Conservation (phyloP, 257 asterid species). For the Rehmannia glutinosa region DNA sequence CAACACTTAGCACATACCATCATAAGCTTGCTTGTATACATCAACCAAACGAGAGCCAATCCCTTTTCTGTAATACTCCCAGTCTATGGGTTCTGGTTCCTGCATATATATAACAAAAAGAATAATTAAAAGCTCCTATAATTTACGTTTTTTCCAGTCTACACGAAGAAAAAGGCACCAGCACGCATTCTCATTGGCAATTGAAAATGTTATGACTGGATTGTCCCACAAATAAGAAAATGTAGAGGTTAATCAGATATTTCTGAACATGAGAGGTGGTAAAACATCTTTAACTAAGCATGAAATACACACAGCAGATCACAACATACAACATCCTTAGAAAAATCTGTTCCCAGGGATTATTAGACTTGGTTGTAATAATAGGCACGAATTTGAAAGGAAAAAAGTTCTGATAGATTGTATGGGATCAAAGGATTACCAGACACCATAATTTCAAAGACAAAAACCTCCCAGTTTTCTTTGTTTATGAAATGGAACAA, state of each 20-base stretch:
- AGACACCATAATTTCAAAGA: not conserved
- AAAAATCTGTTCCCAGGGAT: not conserved
- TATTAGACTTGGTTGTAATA: not conserved
- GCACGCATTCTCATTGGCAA: not conserved
- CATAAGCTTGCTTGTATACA: constrained; percentile 90
- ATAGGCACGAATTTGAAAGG: not conserved
- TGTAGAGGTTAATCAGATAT: not conserved
- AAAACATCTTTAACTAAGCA: not conserved
- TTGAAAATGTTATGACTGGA: not conserved
- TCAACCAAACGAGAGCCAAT: constrained; percentile 92
- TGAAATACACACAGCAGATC: not conserved
- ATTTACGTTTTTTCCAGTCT: not conserved
- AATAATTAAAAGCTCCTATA: not conserved
- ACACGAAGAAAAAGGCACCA: not conserved
- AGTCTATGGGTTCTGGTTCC: constrained; percentile 95
- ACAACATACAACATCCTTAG: not conserved
- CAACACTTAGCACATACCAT: constrained; percentile 36
- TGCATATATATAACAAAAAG: constrained; percentile 21
- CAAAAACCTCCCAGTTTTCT: not conserved
- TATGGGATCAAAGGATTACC: not conserved
- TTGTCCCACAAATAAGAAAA: not conserved
- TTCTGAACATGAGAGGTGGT: not conserved
- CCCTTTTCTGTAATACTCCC: constrained; percentile 94
- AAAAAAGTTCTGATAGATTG: not conserved
- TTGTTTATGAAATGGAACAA: not conserved